These are phyloP conservation scores for Alternaria incomplexa DNA, from an alignment of 2,329 filamentous ascomycete species.

Conservation along the genomic window DNA sequence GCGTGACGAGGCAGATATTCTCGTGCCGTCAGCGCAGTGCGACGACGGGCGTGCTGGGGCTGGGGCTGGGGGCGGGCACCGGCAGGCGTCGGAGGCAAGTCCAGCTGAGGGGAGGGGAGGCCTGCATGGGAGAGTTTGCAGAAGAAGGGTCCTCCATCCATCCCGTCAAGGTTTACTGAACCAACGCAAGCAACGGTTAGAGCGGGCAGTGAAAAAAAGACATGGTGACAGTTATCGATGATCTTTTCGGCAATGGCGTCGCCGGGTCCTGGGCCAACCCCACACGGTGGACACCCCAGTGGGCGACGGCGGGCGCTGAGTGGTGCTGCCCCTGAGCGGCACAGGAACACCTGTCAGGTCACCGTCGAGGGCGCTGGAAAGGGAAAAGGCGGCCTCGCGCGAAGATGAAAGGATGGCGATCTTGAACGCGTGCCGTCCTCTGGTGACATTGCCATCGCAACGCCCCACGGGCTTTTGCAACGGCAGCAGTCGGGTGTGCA, in stretches of 20 bases:
- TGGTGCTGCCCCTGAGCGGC: constrained; percentile 23
- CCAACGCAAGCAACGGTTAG: constrained; percentile 9
- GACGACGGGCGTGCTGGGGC: background rate
- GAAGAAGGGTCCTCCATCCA: constrained; percentile 2
- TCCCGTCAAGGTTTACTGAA: background rate
- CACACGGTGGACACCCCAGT: constrained; percentile 10
- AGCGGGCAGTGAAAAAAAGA: constrained; percentile 10
- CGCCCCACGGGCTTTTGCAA: background rate
- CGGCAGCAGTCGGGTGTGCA: background rate
- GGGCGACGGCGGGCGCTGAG: constrained; percentile 1
- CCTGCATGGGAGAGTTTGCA: background rate
- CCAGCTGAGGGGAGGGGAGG: background rate
- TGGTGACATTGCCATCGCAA: constrained; percentile 22
- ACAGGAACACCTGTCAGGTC: constrained; percentile 6
- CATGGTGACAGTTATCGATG: background rate
- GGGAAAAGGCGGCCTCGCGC: constrained; percentile 4
- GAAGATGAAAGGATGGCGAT: constrained; percentile 32
- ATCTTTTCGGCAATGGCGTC: constrained; percentile 18
- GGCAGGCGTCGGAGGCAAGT: background rate
- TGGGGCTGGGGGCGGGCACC: background rate
- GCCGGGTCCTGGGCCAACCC: background rate
- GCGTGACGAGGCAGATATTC: background rate
- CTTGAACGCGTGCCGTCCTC: constrained; percentile 15
- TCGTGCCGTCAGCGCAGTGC: background rate
- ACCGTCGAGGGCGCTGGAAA: constrained; percentile 2